Base-by-base conservation (phyloP, 1,284 basidiomycete species). In the Laetiporus sulphureus region DNA sequence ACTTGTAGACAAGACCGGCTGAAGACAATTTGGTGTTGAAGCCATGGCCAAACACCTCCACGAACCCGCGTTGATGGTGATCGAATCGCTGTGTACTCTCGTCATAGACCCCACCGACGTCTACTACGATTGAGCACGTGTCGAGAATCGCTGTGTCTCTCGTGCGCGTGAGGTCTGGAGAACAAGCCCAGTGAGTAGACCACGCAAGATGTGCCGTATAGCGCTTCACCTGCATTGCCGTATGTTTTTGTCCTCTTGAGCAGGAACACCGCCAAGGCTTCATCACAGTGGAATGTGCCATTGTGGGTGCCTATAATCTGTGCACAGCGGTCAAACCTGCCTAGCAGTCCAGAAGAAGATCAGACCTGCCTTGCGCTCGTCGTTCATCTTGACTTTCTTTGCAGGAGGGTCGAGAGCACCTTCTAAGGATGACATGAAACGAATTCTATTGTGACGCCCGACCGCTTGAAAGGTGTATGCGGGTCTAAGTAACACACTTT, bases 241-340 rank as follows among this genome's bases (percentile, higher is more conserved):
- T 90, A 98, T 19, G 75, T 67, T 18, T 76, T 68, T 1, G 94
- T 92, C 55, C 82, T 81, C 40, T 82, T 80, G 32, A 99, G 73
- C 45, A 99, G 72, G 64, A 86, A 92, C n/a, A 96, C 91, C 1
- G 92, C 92, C 16, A 96, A 74, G 0, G 91, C 91, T 64, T 96
- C 94, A 60, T 99, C 95, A 59, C 92, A 95, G 60, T 99, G 95
- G 64, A 97, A 97, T 0, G 91, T 92, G 18, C 94, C 94, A 48
- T 88, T 91, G 66, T 97, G 94, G 2, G 94, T 97, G 39, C 91
- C 91, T 56, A 95, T 94, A 30, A 75, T 61, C 83, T 87, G 50
- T 31, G 36, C 3, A n/a, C n/a, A n/a, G n/a, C n/a, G n/a, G n/a
- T n/a, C n/a, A n/a, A n/a, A n/a, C n/a, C n/a, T n/a, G n/a, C n/a